Evolutionary conservation across 257 asterid genomes (phyloP).

Genomic region (Solanum bulbocastanum): DNA sequence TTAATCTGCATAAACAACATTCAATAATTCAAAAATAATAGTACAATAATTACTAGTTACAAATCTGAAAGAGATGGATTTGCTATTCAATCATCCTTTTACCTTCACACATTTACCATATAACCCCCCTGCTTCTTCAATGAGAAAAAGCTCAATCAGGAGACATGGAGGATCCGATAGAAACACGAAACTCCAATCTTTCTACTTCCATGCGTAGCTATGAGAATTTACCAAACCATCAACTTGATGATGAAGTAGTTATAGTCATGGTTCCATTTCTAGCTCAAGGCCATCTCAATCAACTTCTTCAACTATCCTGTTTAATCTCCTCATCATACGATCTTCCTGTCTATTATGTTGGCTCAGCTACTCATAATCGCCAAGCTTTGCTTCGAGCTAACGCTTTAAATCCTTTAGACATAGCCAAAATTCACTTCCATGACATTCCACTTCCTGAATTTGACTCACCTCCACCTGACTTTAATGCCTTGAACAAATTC

Average conservation of each 20-base stretch:
- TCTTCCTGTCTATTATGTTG: slow-evolving; percentile 25
- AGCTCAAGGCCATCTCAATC: slow-evolving; percentile 28
- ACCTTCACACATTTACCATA: no score
- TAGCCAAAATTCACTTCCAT: slow-evolving; percentile 23
- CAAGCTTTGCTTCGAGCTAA: slow-evolving; percentile 27
- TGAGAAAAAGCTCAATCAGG: no score
- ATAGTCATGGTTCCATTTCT: slow-evolving; percentile 12
- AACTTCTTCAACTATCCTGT: slow-evolving; percentile 29
- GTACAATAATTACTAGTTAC: no score
- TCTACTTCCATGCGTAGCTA: not conserved
- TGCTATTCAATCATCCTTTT: no score
- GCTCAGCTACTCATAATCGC: slow-evolving; percentile 28
- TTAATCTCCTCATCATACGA: slow-evolving; percentile 16
- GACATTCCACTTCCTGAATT: slow-evolving; percentile 12
- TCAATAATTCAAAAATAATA: no score
- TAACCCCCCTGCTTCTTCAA: no score
- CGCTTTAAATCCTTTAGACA: slow-evolving; percentile 1
- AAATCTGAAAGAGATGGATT: no score
- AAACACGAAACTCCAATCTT: not conserved
- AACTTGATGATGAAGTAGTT: not conserved
- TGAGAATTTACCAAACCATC: not conserved
- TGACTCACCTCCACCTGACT: slow-evolving; percentile 15
- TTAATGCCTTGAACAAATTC: slow-evolving; percentile 3
- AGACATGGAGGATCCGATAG: not conserved
- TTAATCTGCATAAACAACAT: no score